phyloP scores from a whole-genome alignment of 2,329 filamentous ascomycete species.

The Aspergillus cejpii region DNA sequence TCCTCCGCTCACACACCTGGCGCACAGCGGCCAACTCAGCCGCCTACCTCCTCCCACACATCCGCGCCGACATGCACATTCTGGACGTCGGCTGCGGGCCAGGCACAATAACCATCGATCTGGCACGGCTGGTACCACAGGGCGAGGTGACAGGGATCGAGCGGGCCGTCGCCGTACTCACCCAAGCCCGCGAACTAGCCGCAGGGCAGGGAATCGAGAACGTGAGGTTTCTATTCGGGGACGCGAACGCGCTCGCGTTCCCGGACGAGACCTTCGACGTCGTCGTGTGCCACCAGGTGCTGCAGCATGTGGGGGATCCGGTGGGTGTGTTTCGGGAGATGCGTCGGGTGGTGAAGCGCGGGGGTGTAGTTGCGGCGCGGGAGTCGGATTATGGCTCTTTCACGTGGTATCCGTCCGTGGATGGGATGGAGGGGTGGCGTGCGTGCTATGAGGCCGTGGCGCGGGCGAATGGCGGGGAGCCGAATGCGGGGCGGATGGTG shows the following conservation, averaged over 20 bases:
- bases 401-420: conserved; percentile 23
- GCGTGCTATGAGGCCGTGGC: conserved; percentile 15
- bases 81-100: conserved; percentile 43
- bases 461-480: conserved; percentile 17
- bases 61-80: conserved; percentile 30
- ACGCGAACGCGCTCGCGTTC: conserved; percentile 37
- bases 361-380: conserved; percentile 46
- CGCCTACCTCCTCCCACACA: conserved; percentile 34
- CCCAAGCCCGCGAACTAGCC: conserved; percentile 27
- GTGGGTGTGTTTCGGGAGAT: conserved; percentile 47
- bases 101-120: conserved; percentile 37
- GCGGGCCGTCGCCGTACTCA: conserved; percentile 19
- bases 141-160: conserved; percentile 37
- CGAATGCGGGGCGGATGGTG: conserved; percentile 20
- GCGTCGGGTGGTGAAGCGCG: conserved; percentile 45
- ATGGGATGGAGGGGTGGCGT: conserved; percentile 18
- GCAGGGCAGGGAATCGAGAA: conserved; percentile 23
- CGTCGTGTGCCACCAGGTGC: conserved; percentile 52
- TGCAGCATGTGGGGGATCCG: conserved; percentile 50
- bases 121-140: conserved; percentile 31
- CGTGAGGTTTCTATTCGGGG: conserved; percentile 27
- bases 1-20: conserved; percentile 29
- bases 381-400: conserved; percentile 28
- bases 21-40: conserved; percentile 32
- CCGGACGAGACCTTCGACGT: conserved; percentile 49